Base-by-base conservation (phyloP, 2,329 filamentous ascomycete species). In the Ciborinia camelliae region DNA sequence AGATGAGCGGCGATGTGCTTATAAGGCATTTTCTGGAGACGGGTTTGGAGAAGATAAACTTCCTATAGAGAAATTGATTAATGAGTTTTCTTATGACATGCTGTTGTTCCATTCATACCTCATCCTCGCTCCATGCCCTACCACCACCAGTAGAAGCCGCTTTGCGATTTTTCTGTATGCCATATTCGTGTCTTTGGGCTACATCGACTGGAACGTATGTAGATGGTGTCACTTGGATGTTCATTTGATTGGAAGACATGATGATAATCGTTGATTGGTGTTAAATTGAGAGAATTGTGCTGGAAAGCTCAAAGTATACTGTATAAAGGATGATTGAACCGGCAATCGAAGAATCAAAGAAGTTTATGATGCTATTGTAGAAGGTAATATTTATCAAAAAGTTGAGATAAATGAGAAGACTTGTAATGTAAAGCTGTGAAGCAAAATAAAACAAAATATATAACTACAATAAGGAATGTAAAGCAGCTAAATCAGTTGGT, bases 1-100 rank as follows among this genome's bases (percentile, higher is more conserved):
- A 95, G 80, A 72, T 93, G 89, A 66, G 88, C 86, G 65, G 91
- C 91, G 75, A 95, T 95, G 76, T 94, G 90, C 82, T 94, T 95
- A 79, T 95, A 95, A 0, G 91, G 91, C 87, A 94, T 92, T 79
- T 94, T 94, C 73, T 93, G 90, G 73, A 91, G 85, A 65, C 91
- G 89, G 67, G 90, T 93, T 77, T 92, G 90, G 67, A 95, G 84
- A 63, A 95, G 87, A 76, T 94, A 95, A 65, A 87, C 84, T 79
- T 95, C 91, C 90, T 94, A 62, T 53, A 64, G 30, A 7, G 8
- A 30, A 43, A 35, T n/a, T 32, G 30, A 30, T 65, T 32, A 61
- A 41, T 54, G 28, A n/a, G 7, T 35, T 50, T 37, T 15, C 28
- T 45, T n/a, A 4, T 61, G 30, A 15, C 8, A 28, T 20, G 6